Base-by-base conservation (phyloP, 306 rosid genomes). In the Canavalia gladiata region DNA sequence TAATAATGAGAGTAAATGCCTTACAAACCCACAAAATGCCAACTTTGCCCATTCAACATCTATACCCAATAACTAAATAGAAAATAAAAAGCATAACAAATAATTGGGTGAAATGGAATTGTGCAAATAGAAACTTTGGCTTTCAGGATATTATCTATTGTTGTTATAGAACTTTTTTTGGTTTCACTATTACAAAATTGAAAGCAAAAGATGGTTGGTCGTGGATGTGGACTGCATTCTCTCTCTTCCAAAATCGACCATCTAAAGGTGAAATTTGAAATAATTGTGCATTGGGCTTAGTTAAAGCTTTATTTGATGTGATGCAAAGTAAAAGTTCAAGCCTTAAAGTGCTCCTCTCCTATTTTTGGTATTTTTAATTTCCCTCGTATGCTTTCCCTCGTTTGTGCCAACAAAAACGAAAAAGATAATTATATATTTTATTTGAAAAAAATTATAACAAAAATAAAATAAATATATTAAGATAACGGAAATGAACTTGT, bases 261-360 rank as follows among this genome's bases (percentile, higher is more conserved):
- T 68, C 7, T 0, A 85, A 80, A 86, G 59, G 81, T 28, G 63
- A 72, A 83, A 84, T 75, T 68, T 69, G 89, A 84, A 86, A 89
- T 88, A 85, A 91, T 88, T 88, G 90, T 33, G 86, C 95, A 65
- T 85, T 77, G 88, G 88, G 83, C 0, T 75, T 41, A 35, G 91
- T 68, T 51, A 90, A 92, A 88, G 94, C 28, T 82, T 52, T 30
- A 58, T 29, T 57, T 76, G 74, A 41, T 50, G 72, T 4, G 67
- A 35, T 30, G 55, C 64, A 78, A 80, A 57, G 71, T 76, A 41
- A 54, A 69, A 76, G 84, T 35, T 67, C 33, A 12, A 37, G 2
- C 41, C 41, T 37, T 4, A 75, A 68, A 55, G 57, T 28, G 34
- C 45, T 65, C 42, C 2, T 37, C 45, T 65, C 42, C 2, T 37